These are phyloP conservation scores for Casuarina glauca DNA, from an alignment of 306 rosid genomes.

Conservation along the genomic window DNA sequence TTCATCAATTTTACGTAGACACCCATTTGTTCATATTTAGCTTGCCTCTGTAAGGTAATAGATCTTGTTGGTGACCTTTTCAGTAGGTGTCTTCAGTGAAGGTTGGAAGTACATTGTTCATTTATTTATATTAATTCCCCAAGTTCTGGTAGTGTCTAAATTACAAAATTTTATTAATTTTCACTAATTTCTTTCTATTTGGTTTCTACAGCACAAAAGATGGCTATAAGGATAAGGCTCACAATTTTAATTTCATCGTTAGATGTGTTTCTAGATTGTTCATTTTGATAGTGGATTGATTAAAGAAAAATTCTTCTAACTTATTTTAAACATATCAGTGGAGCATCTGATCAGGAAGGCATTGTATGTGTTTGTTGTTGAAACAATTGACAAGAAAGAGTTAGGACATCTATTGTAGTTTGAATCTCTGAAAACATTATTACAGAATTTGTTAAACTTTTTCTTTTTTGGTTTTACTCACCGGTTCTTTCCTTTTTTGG, in stretches of 20 bases:
- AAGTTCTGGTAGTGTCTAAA: background rate
- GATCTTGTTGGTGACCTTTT: background rate
- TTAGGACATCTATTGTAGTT: background rate
- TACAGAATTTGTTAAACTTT: background rate
- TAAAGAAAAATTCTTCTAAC: background rate
- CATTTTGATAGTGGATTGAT: background rate
- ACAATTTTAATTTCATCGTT: background rate
- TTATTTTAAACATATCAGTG: background rate
- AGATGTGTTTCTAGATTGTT: background rate
- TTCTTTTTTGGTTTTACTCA: background rate
- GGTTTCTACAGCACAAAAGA: slow-evolving; percentile 3
- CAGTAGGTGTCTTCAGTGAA: background rate
- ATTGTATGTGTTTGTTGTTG: background rate
- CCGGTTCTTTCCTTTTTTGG: background rate
- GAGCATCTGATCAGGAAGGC: slow-evolving; percentile 11
- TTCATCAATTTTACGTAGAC: background rate
- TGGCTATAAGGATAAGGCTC: background rate
- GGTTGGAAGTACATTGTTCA: background rate
- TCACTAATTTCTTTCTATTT: background rate
- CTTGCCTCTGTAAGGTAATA: background rate
- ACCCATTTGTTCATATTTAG: background rate
- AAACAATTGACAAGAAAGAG: background rate
- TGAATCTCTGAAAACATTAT: slow-evolving; percentile 6
- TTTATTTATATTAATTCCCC: background rate
- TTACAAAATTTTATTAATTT: background rate